Conservation (phyloP, 2,329 filamentous ascomycete genomes). For the Penicillium sp. region DNA sequence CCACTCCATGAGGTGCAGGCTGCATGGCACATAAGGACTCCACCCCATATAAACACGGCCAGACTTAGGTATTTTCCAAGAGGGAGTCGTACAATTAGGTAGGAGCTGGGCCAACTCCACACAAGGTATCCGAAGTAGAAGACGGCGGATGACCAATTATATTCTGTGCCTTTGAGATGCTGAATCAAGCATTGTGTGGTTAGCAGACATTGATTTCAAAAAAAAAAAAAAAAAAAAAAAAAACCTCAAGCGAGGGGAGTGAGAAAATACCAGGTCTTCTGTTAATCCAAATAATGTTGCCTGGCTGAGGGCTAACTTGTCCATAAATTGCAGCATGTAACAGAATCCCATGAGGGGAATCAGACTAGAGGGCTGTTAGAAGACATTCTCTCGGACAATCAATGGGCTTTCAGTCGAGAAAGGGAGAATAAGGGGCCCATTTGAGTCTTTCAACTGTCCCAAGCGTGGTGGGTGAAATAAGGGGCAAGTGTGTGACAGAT, state of each 20-base stretch:
- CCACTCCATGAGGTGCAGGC: constrained; percentile 29
- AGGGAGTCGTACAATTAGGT: constrained; percentile 37
- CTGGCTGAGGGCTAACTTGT: constrained; percentile 29
- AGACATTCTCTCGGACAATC: neutral
- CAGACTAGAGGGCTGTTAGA: constrained; percentile 9
- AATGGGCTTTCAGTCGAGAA: neutral
- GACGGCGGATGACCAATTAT: constrained; percentile 33
- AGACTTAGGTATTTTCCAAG: constrained; percentile 31
- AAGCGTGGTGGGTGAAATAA: no score
- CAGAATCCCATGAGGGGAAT: constrained; percentile 23
- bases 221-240: neutral
- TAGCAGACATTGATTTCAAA: neutral
- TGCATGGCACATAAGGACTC: constrained; percentile 34
- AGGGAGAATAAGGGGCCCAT: neutral
- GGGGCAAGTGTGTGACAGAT: no score
- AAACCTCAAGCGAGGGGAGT: neutral
- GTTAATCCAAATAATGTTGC: constrained; percentile 24
- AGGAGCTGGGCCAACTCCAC: constrained; percentile 43
- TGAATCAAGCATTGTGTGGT: constrained; percentile 3
- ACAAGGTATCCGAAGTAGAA: constrained; percentile 39
- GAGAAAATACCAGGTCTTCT: constrained; percentile 21
- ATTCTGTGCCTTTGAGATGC: constrained; percentile 28
- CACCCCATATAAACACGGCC: constrained; percentile 35
- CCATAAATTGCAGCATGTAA: constrained; percentile 33
- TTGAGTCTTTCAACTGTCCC: no score